A percentile compares a stretch with the other conserved stretches of the same genome.
These are phyloP conservation scores for Melanogaster broomeanus DNA, from an alignment of 768 basidiomycete species.

Conservation along the genomic window DNA sequence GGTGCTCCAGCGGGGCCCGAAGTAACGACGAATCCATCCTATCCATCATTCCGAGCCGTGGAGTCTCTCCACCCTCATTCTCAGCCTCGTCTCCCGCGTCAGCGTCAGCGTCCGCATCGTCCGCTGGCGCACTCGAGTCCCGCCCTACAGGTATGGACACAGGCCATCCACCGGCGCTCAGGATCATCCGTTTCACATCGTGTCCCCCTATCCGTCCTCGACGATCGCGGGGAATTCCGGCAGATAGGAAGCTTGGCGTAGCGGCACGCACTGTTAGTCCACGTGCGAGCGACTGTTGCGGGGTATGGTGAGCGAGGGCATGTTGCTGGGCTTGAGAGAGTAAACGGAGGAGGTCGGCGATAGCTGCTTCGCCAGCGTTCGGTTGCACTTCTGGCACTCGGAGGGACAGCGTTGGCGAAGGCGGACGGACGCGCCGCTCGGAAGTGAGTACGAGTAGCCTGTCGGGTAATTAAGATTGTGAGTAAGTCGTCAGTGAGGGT, in stretches of 20 bases:
- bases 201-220: conserved; percentile 67
- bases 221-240: conserved; percentile 73
- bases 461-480: conserved; percentile 2
- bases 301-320: conserved; percentile 33
- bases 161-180: conserved; percentile 28
- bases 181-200: conserved; percentile 30
- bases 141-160: conserved; percentile 8
- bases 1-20: conserved; percentile 50
- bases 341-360: conserved; percentile 63
- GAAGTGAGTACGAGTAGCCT: conserved; percentile 79
- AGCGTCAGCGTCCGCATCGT: conserved; percentile 34
- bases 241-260: conserved; percentile 70
- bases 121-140: conserved; percentile 6
- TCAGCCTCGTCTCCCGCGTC: conserved; percentile 36
- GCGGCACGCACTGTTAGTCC: conserved; percentile 28
- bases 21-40: conserved; percentile 5
- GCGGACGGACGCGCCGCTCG: conserved; percentile 57
- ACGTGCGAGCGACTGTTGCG: conserved; percentile 25
- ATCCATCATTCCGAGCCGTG: conserved; percentile 50
- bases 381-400: conserved; percentile 52
- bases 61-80: conserved; percentile 60
- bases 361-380: conserved; percentile 65
- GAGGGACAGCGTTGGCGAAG: conserved; percentile 61
- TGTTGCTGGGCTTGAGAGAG: conserved; percentile 55
- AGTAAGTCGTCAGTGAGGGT: background rate